Evolutionary conservation across 352 stramenopile species (phyloP).

Genomic region (Pythium folliculosum): DNA sequence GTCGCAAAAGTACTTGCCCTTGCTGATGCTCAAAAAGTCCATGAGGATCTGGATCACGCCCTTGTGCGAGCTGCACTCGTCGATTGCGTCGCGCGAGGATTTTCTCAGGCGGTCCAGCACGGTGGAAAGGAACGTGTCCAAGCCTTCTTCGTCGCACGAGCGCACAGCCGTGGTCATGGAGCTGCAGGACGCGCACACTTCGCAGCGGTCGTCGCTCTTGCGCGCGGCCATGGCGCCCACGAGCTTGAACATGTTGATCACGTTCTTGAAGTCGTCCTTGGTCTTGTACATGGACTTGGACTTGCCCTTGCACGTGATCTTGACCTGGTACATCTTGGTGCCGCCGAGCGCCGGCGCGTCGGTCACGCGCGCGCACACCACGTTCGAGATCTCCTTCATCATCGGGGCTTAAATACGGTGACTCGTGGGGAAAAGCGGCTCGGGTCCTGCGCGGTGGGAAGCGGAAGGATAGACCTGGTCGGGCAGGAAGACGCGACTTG

Average conservation of each 20-base stretch:
- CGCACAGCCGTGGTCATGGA: conserved; percentile 38
- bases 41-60: conserved; percentile 84
- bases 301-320: conserved; percentile 74
- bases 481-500: neutral
- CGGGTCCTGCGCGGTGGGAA: conserved; percentile 6
- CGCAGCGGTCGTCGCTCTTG: conserved; percentile 47
- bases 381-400: conserved; percentile 53
- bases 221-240: conserved; percentile 65
- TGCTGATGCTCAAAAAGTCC: conserved; percentile 79
- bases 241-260: conserved; percentile 83
- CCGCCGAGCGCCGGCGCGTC: conserved; percentile 67
- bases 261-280: conserved; percentile 82
- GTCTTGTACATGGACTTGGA: conserved; percentile 81
- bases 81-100: conserved; percentile 39
- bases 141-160: conserved; percentile 50
- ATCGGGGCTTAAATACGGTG: conserved; percentile 27
- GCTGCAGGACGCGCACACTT: conserved; percentile 57
- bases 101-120: conserved; percentile 67
- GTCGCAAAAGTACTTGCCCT: conserved; percentile 78
- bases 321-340: conserved; percentile 85
- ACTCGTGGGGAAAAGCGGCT: conserved; percentile 5
- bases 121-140: conserved; percentile 56
- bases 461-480: neutral
- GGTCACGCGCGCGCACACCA: conserved; percentile 55
- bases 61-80: conserved; percentile 63